Evolutionary conservation across 169 alveolate species (phyloP).

Genomic region (Pseudocohnilembus persalinus): DNA sequence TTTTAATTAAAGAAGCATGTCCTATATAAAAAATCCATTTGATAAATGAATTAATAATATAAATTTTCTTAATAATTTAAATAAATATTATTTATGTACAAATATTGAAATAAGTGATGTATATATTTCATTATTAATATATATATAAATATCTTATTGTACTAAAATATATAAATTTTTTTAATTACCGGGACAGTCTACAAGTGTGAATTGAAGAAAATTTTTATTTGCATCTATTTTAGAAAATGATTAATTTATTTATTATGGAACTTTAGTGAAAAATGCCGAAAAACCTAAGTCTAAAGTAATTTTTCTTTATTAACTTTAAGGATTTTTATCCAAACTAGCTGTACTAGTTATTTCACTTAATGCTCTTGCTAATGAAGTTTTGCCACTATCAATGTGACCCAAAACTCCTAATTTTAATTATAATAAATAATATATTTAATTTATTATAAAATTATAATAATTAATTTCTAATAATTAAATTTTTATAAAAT

Average conservation of each 20-base stretch:
- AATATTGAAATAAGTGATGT: too few species aligned
- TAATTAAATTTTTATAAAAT: too few species aligned
- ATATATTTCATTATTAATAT: too few species aligned
- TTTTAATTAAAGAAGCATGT: conserved; percentile 91
- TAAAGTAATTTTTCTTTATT: conserved; percentile 91
- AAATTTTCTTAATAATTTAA: too few species aligned
- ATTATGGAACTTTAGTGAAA: conserved; percentile 66
- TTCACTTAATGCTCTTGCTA: conserved; percentile 80
- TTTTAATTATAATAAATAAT: too few species aligned
- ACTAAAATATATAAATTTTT: too few species aligned
- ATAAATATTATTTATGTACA: too few species aligned
- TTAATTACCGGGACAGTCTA: conserved; percentile 91
- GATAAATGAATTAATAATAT: too few species aligned
- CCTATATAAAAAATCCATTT: too few species aligned
- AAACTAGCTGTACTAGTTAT: conserved; percentile 91
- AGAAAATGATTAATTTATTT: conserved; percentile 46
- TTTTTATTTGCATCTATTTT: conserved; percentile 44
- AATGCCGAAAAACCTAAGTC: conserved; percentile 94
- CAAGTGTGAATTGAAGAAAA: conserved; percentile 86
- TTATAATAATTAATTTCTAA: too few species aligned
- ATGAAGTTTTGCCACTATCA: conserved; percentile 93
- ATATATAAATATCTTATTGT: too few species aligned
- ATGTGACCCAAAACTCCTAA: conserved; percentile 94
- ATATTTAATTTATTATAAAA: conserved; percentile 84
- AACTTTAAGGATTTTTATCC: conserved; percentile 91